Base-by-base conservation (phyloP, 306 rosid genomes). In the Quercus mongolica region DNA sequence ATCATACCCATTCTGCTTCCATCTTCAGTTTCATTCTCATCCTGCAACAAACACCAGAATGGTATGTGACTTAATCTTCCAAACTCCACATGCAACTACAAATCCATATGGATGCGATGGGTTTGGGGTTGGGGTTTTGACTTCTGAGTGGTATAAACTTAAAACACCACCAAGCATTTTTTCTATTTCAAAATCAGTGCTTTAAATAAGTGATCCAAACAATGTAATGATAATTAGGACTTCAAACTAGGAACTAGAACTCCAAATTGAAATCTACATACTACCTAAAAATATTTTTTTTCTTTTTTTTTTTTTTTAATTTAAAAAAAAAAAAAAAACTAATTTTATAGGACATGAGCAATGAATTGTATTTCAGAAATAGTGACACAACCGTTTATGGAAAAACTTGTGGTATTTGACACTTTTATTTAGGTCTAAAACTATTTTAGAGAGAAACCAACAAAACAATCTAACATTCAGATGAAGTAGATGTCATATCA, bases 21-120 rank as follows among this genome's bases (percentile, higher is more conserved):
- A 61, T 56, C 84, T 71, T 78, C 83, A 5, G 30, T 69, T 84
- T 81, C 85, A 28, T 77, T 80, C 71, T 75, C 87, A 71, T 77
- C 89, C 94, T 89, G 88, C 79, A 80, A 65, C 73, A 71, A 15
- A 69, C 57, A 77, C 25, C 21, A 74, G 57, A 68, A n/a, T 30
- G 25, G 69, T 3, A 61, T 26, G 65, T 77, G 5, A 65, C 64
- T n/a, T 46, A 25, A 19, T n/a, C 20, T 25, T 68, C 52, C 21
- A 68, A 68, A 23, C 5, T 56, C 57, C 25, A 17, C 18, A n/a
- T n/a, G 49, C 21, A 41, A 19, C 12, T 17, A 41, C 51, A 23
- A 30, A 18, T 14, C 20, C 1, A 41, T 41, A 63, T 28, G 38
- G 4, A 28, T 63, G 69, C 20, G 46, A 38, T 7, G 46, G 46